Conservation (phyloP, 495 filamentous ascomycete species). For the Friedmanniomyces endolithicus region DNA sequence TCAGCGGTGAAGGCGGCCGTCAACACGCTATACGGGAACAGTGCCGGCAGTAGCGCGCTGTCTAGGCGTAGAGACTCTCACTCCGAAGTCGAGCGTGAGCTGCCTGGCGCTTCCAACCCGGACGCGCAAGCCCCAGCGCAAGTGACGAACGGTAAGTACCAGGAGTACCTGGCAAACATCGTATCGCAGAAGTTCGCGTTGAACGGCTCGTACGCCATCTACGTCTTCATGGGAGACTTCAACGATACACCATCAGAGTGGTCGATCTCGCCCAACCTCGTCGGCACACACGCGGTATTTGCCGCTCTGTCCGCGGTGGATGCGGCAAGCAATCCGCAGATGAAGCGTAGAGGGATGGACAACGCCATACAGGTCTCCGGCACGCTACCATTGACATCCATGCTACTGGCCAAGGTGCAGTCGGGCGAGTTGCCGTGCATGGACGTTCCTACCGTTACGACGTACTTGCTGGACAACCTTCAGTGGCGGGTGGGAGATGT, state of each 20-base stretch:
- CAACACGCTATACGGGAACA: slow-evolving; percentile 43
- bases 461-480: slow-evolving; percentile 37
- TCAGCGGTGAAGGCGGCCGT: slow-evolving; percentile 34
- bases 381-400: slow-evolving; percentile 45
- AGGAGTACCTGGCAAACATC: slow-evolving; percentile 52
- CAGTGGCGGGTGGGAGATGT: slow-evolving; percentile 30
- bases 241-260: slow-evolving; percentile 36
- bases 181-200: slow-evolving; percentile 44
- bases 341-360: neutral
- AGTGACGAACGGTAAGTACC: slow-evolving; percentile 25
- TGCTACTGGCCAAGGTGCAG: slow-evolving; percentile 34
- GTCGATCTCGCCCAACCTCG: slow-evolving; percentile 31
- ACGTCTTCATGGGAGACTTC: slow-evolving; percentile 46
- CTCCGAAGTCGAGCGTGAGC: neutral
- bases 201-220: slow-evolving; percentile 42
- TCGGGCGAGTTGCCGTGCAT: slow-evolving; percentile 33
- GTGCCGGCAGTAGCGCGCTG: slow-evolving; percentile 14
- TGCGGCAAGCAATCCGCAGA: slow-evolving; percentile 1
- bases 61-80: neutral
- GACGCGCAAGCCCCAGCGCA: neutral
- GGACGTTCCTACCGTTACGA: slow-evolving; percentile 30
- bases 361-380: slow-evolving; percentile 32
- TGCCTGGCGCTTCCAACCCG: neutral
- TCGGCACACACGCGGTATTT: slow-evolving; percentile 47
- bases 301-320: slow-evolving; percentile 1